Percentiles rank a stretch among this genome's conserved stretches.
These are phyloP conservation scores for Tremella mesenterica DNA, from an alignment of 768 basidiomycete genomes.

Conservation along the genomic window DNA sequence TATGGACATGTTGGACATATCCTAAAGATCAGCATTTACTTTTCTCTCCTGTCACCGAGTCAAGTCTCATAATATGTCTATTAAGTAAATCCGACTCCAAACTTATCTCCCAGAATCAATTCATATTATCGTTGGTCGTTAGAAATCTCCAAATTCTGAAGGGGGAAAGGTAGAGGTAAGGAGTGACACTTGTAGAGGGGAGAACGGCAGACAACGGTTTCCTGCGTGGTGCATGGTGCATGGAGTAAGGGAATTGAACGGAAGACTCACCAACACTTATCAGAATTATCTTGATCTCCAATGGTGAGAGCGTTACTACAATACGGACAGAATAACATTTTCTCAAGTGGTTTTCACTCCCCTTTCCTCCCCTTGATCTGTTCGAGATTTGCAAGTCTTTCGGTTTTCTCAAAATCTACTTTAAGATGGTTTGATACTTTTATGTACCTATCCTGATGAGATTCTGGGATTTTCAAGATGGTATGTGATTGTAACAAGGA, in stretches of 20 bases:
- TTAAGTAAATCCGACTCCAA: too few relatives aligned
- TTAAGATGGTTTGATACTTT: too few relatives aligned
- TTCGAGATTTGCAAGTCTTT: too few relatives aligned
- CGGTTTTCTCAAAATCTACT: too few relatives aligned
- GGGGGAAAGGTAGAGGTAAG: background rate
- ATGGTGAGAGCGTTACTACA: constrained; percentile 61
- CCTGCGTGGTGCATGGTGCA: too few relatives aligned
- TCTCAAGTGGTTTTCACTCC: background rate
- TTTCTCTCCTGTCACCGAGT: too few relatives aligned
- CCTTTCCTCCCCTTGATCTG: too few relatives aligned
- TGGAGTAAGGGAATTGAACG: background rate
- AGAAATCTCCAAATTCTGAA: constrained; percentile 51
- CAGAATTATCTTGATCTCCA: constrained; percentile 31
- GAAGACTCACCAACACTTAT: constrained; percentile 37
- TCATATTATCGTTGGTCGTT: constrained; percentile 46
- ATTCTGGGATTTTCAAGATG: too few relatives aligned
- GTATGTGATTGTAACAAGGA: too few relatives aligned
- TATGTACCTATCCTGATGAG: too few relatives aligned
- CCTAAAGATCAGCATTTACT: constrained; percentile 36
- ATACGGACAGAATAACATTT: constrained; percentile 88
- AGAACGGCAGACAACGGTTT: background rate
- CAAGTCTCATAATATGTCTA: too few relatives aligned
- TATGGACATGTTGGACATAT: constrained; percentile 74
- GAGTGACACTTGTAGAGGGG: background rate
- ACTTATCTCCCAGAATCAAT: constrained; percentile 67